Percentiles rank a stretch among this genome's conserved stretches.
phyloP scores from a whole-genome alignment of 2,329 filamentous ascomycete species.

The Achaetomium macrosporum region DNA sequence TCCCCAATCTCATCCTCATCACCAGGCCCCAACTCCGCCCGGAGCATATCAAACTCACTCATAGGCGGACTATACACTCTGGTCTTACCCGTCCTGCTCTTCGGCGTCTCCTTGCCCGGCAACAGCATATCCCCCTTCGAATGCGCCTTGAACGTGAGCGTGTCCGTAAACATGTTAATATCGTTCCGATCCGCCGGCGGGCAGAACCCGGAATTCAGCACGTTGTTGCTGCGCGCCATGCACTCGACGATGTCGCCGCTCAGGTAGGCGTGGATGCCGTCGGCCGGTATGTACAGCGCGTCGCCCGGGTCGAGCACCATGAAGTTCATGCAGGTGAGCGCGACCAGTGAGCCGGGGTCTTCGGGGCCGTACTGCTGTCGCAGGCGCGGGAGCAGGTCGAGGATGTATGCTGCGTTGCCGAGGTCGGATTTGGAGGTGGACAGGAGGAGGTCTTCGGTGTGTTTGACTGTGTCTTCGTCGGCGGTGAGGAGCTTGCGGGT shows the following conservation, averaged over 20 bases:
- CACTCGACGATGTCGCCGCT: conserved; percentile 71
- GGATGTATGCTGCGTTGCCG: conserved; percentile 50
- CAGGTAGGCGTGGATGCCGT: conserved; percentile 69
- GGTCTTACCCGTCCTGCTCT: conserved; percentile 55
- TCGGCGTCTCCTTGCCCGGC: conserved; percentile 40
- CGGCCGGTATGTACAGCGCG: conserved; percentile 64
- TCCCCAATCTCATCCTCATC: conserved; percentile 53
- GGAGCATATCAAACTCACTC: conserved; percentile 66
- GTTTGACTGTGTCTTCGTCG: conserved; percentile 45
- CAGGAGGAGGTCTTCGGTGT: conserved; percentile 47
- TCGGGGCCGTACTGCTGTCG: conserved; percentile 55
- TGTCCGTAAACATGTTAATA: conserved; percentile 56
- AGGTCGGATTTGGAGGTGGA: conserved; percentile 44
- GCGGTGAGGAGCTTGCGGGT: conserved; percentile 51
- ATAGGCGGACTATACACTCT: conserved; percentile 60
- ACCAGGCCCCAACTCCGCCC: conserved; percentile 48
- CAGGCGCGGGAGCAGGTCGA: conserved; percentile 58
- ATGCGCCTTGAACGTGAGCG: conserved; percentile 60
- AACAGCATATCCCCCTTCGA: conserved; percentile 51
- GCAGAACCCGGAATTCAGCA: conserved; percentile 70
- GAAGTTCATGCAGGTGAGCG: conserved; percentile 70
- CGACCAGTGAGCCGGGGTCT: conserved; percentile 64
- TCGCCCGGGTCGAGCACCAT: conserved; percentile 60
- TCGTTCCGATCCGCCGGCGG: conserved; percentile 58
- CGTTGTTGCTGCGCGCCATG: conserved; percentile 71